Base-by-base conservation (phyloP, 2,329 filamentous ascomycete species). In the Fusarium heterosporum region DNA sequence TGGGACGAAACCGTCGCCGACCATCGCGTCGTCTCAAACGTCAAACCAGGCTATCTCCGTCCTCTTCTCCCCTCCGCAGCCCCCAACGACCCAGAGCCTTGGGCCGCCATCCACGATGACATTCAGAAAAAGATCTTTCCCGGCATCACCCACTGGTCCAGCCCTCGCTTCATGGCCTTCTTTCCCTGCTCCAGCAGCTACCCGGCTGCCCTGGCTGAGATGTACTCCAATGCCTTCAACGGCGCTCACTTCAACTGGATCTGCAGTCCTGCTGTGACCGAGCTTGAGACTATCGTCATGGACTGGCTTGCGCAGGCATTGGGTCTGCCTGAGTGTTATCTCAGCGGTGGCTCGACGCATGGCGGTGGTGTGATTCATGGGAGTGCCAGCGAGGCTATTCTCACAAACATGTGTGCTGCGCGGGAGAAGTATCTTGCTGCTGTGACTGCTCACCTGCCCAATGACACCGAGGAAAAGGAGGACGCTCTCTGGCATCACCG, bases 201-300 rank as follows among this genome's bases (percentile, higher is more conserved):
- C 75, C 93, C 95, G 1, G 87, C 89, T 28, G 95, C 97, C 77
- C 85, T 98, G 12, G 95, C 93, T 19, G 95, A 98, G 80, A 89
- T 98, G 82, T 98, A 97, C 83, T 93, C 89, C 41, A 90, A 92
- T 7, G 91, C 93, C 8, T 94, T 97, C 79, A 96, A 89, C 13
- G 92, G 92, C 16, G 93, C 95, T 2, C 93, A 93, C 38, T 98
- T 98, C 84, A 98, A 98, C 80, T 98, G 95, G 95, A 89, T 97
- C 67, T 97, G 95, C 80, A 93, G 90, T 8, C 95, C 95, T 1
- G 93, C 92, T 8, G 90, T 96, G 17, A 98, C 95, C 0, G 95
- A 98, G 80, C 85, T 98, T 46, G 95, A 98, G 83, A 97, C 94
- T 0, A 85, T 97, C 25, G 90, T 97, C 41, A 85, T 97, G 77